Evolutionary conservation across 768 basidiomycete genomes (phyloP), one percentile per base, ranked within the genome.

Genomic region (Phylloporus sp.): DNA sequence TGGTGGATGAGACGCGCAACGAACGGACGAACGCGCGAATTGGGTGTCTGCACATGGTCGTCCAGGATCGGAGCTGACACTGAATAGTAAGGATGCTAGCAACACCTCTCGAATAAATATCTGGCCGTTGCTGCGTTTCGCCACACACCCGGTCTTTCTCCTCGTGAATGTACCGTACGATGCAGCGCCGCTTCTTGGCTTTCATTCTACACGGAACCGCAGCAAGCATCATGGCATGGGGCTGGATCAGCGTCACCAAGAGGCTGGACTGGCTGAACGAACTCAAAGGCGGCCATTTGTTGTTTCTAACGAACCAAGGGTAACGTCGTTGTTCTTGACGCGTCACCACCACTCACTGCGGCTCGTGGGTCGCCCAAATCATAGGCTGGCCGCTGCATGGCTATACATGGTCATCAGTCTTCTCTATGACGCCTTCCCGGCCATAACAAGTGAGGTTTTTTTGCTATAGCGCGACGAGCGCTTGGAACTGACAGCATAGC

Each of bases 271-370:
- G 66, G 55, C 75, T 83, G 1, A 34, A n/a, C 11, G 49, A 57
- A 3, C 80, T 80, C 58, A 79, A 76, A 56, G 85, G 86, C 2
- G 88, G 88, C 1, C 80, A 82, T 57, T 78, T 76, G 42, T 85
- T 85, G 64, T 92, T 80, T 61, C 70, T 92, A 48, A 93, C 91
- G 1, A 86, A 91, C 57, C 82, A 88, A 68, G 87, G 86, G 88
- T 64, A 44, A 45, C 6, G 22, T 38, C 20, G 16, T 27, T 11
- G 10, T 31, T n/a, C n/a, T 24, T 7, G 1, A 7, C 2, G 24
- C 9, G 16, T 13, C 15, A 24, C 34, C 42, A 50, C 10, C 16
- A 11, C 52, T 56, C 12, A 59, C 7, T 20, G 16, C 6, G 6
- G 1, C 16, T 31, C 8, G 16, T n/a, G n/a, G n/a, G n/a, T n/a